Base-by-base conservation (phyloP, 2,329 filamentous ascomycete species). In the Ascochyta pisi region DNA sequence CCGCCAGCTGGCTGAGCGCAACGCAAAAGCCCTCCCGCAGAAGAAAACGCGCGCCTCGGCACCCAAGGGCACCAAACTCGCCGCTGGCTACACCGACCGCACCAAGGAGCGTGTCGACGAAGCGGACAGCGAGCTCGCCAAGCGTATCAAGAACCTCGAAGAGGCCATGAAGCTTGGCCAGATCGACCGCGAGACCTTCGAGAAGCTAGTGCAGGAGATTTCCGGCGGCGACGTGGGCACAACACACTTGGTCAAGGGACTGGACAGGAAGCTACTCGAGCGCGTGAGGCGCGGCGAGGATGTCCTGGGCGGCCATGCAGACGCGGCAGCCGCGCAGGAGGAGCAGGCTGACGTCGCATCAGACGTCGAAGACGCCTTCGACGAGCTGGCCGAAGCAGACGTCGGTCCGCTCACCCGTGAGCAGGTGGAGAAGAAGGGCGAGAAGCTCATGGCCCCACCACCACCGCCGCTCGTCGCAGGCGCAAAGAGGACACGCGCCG, bases 231-330 rank as follows among this genome's bases (percentile, higher is more conserved):
- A 96, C 73, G 77, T 93, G 22, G 81, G 81, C 13, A 91, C 87
- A 65, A 96, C 92, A 13, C 92, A 96, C 81, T 77, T 97, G 62
- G 89, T 98, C 43, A 98, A 97, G 72, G 95, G 95, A 0, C 77
- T 99, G 45, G 95, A 99, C 76, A 90, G 92, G 73, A 89, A 90
- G 73, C 79, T 98, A 12, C 79, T 93, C 26, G 85, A 90, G 73
- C 82, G 87, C 63, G 83, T 90, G 57, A 83, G 84, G 57, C 83
- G 82, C 51, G 90, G 89, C 37, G 90, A 92, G 73, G 77, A 81
- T 71, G 79, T 81, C 4, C 55, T 77, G 22, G 63, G 56, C 12
- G 51, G 49, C 7, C 47, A 50, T 43, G 51, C 83, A 2, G 81
- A 62, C 74, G 69, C 73, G 47, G 66, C 58, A 1, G 61, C 64